phyloP scores from a whole-genome alignment of 1,284 basidiomycete genomes.

The Cutaneotrichosporon curvatum region DNA sequence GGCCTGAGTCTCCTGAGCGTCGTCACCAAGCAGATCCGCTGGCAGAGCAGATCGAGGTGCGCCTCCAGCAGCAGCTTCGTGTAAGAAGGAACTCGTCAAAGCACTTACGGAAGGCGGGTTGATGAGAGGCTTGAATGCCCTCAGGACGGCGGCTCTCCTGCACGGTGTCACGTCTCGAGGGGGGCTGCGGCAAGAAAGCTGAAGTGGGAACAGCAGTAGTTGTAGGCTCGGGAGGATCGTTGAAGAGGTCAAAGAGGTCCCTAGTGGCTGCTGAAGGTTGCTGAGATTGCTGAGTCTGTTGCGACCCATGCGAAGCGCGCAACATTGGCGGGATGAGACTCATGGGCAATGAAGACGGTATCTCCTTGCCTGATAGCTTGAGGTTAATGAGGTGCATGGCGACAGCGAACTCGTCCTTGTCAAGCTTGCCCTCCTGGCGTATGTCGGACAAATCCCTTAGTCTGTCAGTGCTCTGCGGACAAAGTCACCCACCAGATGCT shows the following conservation, averaged over 20 bases:
- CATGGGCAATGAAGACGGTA: constrained; percentile 65
- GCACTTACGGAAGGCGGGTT: not conserved
- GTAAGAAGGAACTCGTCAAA: not conserved
- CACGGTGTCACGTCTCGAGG: constrained; percentile 11
- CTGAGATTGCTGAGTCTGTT: not conserved
- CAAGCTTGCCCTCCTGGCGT: constrained; percentile 78
- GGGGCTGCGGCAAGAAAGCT: constrained; percentile 25
- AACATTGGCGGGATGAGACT: constrained; percentile 67
- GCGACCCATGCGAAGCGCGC: constrained; percentile 10
- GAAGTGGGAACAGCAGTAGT: constrained; percentile 7
- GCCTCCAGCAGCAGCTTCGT: no score
- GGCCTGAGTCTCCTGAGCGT: constrained; percentile 16
- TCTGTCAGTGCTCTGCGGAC: not conserved
- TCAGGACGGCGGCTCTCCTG: no score
- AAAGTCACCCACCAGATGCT: constrained; percentile 68
- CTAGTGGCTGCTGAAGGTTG: constrained; percentile 21
- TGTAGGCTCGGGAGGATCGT: constrained; percentile 19
- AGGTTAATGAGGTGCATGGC: constrained; percentile 91
- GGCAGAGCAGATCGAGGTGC: not conserved
- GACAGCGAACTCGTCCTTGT: constrained; percentile 89
- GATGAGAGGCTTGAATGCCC: not conserved
- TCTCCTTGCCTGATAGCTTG: constrained; percentile 73
- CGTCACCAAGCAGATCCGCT: constrained; percentile 42
- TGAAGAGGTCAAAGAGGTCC: constrained; percentile 46
- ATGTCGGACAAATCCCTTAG: constrained; percentile 88